Evolutionary conservation across 2,329 filamentous ascomycete species (phyloP).

Genomic region (Colletotrichum sp.): DNA sequence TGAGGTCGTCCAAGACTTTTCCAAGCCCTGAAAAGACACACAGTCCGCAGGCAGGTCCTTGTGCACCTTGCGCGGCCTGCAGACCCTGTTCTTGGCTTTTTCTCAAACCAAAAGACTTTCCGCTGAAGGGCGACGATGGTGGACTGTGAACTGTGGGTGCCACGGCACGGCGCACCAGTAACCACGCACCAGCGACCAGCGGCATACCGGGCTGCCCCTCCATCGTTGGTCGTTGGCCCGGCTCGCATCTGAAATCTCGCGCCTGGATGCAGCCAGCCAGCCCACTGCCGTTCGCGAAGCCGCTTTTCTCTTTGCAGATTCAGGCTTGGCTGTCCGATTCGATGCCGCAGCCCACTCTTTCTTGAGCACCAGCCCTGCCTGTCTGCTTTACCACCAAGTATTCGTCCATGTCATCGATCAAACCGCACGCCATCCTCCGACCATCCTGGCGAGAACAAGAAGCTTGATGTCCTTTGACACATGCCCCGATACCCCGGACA

Average conservation of each 20-base stretch:
- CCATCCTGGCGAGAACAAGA: not conserved
- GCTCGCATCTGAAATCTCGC: slow-evolving; percentile 18
- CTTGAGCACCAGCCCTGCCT: not conserved
- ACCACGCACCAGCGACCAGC: not conserved
- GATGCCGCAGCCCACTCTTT: not conserved
- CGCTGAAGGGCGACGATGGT: not conserved
- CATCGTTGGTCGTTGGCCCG: not conserved
- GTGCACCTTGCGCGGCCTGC: slow-evolving; percentile 11
- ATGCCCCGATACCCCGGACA: not conserved
- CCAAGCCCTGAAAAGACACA: slow-evolving; percentile 3
- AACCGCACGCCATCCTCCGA: not conserved
- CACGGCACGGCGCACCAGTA: not conserved
- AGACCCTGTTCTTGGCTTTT: slow-evolving; percentile 19
- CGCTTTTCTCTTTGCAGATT: slow-evolving; percentile 14
- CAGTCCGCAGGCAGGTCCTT: slow-evolving; percentile 11
- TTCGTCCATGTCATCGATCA: slow-evolving; percentile 9
- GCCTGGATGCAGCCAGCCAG: slow-evolving; percentile 12
- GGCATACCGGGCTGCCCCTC: not conserved
- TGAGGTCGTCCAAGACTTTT: slow-evolving; percentile 19
- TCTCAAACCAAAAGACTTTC: not conserved
- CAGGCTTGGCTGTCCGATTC: slow-evolving; percentile 12
- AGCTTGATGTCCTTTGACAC: not conserved
- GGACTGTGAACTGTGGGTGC: not conserved
- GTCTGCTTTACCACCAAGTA: not conserved
- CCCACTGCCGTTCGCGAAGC: slow-evolving; percentile 11